phyloP scores from a whole-genome alignment of 1,139 yeast species.

The Protomyces inouyei region DNA sequence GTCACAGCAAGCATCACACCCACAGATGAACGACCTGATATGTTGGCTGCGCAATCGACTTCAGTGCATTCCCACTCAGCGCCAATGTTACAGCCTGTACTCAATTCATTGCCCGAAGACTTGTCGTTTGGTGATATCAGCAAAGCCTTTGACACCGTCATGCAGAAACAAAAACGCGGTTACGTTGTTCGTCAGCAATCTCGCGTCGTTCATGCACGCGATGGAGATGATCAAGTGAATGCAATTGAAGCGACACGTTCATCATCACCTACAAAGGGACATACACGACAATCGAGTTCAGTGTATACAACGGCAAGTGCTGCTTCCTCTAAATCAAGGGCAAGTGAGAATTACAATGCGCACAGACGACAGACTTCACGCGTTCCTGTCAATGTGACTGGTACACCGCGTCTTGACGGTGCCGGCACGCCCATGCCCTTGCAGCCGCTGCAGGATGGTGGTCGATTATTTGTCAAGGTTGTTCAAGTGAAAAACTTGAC shows the following conservation, averaged over 20 bases:
- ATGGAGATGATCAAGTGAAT: neutral
- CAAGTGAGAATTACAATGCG: constrained; percentile 8
- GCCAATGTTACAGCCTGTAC: constrained; percentile 10
- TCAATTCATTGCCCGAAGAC: constrained; percentile 12
- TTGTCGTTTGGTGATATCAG: constrained; percentile 23
- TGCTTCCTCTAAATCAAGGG: neutral
- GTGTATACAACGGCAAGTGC: constrained; percentile 14
- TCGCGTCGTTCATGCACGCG: constrained; percentile 27
- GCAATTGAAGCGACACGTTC: neutral
- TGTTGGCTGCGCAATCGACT: neutral
- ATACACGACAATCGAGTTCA: constrained; percentile 23
- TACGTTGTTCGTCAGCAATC: constrained; percentile 28
- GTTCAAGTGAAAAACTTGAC: constrained; percentile 10
- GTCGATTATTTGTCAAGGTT: constrained; percentile 18
- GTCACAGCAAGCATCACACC: constrained; percentile 1
- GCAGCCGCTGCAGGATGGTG: constrained; percentile 3
- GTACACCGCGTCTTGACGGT: constrained; percentile 7
- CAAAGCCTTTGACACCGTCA: constrained; percentile 21
- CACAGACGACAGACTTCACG: constrained; percentile 11
- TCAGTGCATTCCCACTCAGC: neutral
- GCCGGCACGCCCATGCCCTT: neutral
- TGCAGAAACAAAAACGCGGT: constrained; percentile 26
- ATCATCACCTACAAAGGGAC: constrained; percentile 4
- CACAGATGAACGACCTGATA: neutral
- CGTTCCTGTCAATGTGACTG: constrained; percentile 8